Percentiles rank a stretch among this genome's conserved stretches.
These are phyloP conservation scores for Sechiopsis laciniata DNA, from an alignment of 306 rosid species.

Conservation along the genomic window DNA sequence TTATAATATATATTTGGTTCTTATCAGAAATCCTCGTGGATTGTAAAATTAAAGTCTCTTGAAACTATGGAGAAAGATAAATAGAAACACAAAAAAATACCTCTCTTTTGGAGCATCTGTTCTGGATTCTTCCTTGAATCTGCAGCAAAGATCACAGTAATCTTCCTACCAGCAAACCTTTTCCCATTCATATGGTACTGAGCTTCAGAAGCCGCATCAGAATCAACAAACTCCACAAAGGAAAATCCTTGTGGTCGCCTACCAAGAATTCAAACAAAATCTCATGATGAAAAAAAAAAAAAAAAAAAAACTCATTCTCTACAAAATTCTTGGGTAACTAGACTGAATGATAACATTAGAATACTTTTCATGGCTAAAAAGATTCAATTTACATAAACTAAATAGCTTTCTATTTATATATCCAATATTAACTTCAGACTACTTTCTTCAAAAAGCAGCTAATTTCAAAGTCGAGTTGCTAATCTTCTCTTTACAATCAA, in stretches of 20 bases:
- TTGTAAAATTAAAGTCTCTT: too few relatives aligned
- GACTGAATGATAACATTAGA: constrained; percentile 31
- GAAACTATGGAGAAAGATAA: constrained; percentile 13
- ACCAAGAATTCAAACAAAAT: constrained; percentile 31
- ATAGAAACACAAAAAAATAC: constrained; percentile 22
- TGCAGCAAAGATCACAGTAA: constrained; percentile 82
- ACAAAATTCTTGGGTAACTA: constrained; percentile 28
- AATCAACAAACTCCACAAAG: constrained; percentile 90
- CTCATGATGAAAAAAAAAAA: constrained; percentile 24
- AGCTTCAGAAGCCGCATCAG: constrained; percentile 89
- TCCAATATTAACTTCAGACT: constrained; percentile 32
- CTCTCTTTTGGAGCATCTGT: constrained; percentile 76
- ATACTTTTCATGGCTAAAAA: background rate
- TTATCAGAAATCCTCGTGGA: background rate
- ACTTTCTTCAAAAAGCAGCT: constrained; percentile 41
- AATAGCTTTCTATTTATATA: constrained; percentile 43
- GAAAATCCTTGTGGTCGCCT: constrained; percentile 99
- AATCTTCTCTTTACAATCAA: constrained; percentile 70
- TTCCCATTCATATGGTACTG: constrained; percentile 94
- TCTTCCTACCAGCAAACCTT: constrained; percentile 95
- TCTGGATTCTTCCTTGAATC: constrained; percentile 97
- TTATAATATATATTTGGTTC: too few relatives aligned
- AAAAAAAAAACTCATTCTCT: constrained; percentile 24
- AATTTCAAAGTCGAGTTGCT: constrained; percentile 55
- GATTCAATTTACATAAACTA: background rate